phyloP scores from a whole-genome alignment of 768 basidiomycete species.

The Cystofilobasidium ferigula region DNA sequence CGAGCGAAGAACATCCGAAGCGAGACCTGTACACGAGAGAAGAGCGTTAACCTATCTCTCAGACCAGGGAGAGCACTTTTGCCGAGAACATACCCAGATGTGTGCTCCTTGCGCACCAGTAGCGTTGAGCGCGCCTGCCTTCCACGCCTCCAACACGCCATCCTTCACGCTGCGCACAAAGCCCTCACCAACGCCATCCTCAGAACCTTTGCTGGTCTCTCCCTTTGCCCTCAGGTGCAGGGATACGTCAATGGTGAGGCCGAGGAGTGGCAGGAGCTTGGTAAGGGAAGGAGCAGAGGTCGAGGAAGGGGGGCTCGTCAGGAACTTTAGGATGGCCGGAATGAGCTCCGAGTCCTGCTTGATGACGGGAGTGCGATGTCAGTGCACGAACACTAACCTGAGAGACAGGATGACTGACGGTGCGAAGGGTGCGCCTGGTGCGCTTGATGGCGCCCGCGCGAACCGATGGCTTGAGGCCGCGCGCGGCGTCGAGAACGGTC shows the following conservation, averaged over 20 bases:
- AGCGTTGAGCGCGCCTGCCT: conserved; percentile 50
- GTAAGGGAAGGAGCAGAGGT: conserved; percentile 42
- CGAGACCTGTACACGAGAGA: conserved; percentile 26
- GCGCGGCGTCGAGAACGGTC: conserved; percentile 47
- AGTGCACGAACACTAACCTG: not conserved
- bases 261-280: conserved; percentile 48
- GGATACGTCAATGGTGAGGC: conserved; percentile 59
- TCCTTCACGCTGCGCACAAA: conserved; percentile 42
- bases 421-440: conserved; percentile 56
- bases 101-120: conserved; percentile 41
- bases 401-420: conserved; percentile 41
- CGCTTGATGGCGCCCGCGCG: conserved; percentile 53
- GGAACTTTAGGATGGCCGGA: conserved; percentile 46
- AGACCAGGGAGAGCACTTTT: not conserved
- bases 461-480: conserved; percentile 50
- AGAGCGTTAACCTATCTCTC: conserved; percentile 48
- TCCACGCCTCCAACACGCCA: conserved; percentile 32
- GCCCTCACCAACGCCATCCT: conserved; percentile 43
- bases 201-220: conserved; percentile 39
- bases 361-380: not conserved
- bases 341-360: conserved; percentile 24
- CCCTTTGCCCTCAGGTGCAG: conserved; percentile 44
- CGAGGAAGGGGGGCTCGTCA: conserved; percentile 42
- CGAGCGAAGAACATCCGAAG: conserved; percentile 30
- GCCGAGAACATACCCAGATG: not conserved